Evolutionary conservation across 192 early-diverging fungal genomes (phyloP).

Genomic region (Linnemannia exigua): DNA sequence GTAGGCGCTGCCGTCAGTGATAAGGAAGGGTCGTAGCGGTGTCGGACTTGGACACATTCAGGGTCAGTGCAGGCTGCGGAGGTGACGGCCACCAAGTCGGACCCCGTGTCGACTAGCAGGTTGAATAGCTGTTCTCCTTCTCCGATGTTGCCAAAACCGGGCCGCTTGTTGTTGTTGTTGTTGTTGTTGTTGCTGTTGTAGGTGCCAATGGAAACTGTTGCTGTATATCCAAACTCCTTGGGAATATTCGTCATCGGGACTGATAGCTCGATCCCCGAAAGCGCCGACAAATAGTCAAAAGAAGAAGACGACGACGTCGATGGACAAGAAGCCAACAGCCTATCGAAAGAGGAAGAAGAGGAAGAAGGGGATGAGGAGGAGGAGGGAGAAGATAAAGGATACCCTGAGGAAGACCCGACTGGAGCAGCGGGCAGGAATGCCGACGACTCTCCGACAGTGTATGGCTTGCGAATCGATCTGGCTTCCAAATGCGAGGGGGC

Average conservation of each 20-base stretch:
- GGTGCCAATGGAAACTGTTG: slow-evolving; percentile 32
- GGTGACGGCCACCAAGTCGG: slow-evolving; percentile 37
- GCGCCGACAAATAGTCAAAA: neutral
- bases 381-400: neutral
- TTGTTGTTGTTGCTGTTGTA: neutral
- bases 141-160: neutral
- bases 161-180: neutral
- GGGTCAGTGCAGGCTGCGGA: slow-evolving; percentile 13
- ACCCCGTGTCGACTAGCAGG: slow-evolving; percentile 46
- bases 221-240: slow-evolving; percentile 43
- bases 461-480: slow-evolving; percentile 6
- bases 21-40: slow-evolving; percentile 24
- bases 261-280: neutral
- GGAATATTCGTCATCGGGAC: slow-evolving; percentile 33
- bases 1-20: slow-evolving; percentile 4
- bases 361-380: too few species aligned
- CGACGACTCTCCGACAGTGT: neutral
- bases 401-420: neutral
- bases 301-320: neutral
- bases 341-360: neutral
- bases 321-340: neutral
- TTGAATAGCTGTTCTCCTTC: slow-evolving; percentile 17
- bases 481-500: neutral
- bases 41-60: slow-evolving; percentile 21
- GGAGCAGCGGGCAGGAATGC: neutral